Evolutionary conservation across 1,139 yeast species (phyloP).

Genomic region (Magnusiomyces magnusii): DNA sequence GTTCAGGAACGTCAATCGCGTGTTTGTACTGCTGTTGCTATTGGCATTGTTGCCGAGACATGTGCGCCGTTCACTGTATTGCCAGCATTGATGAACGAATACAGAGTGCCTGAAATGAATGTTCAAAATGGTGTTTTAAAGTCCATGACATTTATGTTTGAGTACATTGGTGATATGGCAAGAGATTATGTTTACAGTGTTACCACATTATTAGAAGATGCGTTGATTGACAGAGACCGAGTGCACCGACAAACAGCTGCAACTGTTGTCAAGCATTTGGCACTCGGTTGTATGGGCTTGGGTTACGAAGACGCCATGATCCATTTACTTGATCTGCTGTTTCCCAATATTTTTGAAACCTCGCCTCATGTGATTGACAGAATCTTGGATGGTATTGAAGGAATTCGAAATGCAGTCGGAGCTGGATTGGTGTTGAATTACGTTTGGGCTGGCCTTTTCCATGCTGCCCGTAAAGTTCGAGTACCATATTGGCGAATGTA

Average conservation of each 20-base stretch:
- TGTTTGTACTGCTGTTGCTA: slow-evolving; percentile 97
- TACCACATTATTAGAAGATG: slow-evolving; percentile 79
- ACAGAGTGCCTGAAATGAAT: slow-evolving; percentile 83
- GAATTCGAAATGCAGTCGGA: slow-evolving; percentile 66
- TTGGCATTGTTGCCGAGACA: slow-evolving; percentile 91
- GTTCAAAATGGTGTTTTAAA: slow-evolving; percentile 95
- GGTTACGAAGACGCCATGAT: slow-evolving; percentile 70
- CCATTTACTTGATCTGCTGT: slow-evolving; percentile 63
- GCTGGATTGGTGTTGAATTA: slow-evolving; percentile 69
- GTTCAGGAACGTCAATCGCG: slow-evolving; percentile 96
- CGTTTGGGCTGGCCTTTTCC: slow-evolving; percentile 83
- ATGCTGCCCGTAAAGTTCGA: slow-evolving; percentile 86
- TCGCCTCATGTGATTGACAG: slow-evolving; percentile 91
- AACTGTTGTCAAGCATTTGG: slow-evolving; percentile 73
- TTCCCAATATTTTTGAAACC: slow-evolving; percentile 86
- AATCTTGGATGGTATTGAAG: slow-evolving; percentile 73
- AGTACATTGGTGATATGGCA: slow-evolving; percentile 79
- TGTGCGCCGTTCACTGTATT: slow-evolving; percentile 91
- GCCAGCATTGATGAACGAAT: slow-evolving; percentile 97
- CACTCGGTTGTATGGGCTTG: slow-evolving; percentile 68
- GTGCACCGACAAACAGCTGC: slow-evolving; percentile 97
- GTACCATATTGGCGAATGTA: slow-evolving; percentile 78
- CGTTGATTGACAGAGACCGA: slow-evolving; percentile 80
- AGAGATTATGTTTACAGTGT: slow-evolving; percentile 78
- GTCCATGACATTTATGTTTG: slow-evolving; percentile 88